phyloP scores from a whole-genome alignment of 108 stramenopile genomes.

The Mediolabrus comicus region DNA sequence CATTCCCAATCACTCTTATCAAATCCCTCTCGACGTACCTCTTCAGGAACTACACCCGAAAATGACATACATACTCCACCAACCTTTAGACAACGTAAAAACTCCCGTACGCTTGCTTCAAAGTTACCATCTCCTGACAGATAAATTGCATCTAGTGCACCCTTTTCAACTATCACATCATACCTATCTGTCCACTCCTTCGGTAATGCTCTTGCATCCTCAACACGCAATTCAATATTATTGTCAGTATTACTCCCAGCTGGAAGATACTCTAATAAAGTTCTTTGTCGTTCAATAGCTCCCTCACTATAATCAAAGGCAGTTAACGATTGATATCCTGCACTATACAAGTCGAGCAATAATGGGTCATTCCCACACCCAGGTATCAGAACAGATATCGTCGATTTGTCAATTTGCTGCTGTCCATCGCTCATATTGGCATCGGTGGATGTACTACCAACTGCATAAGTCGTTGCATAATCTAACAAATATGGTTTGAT shows the following conservation, averaged over 20 bases:
- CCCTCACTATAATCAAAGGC: conserved; percentile 72
- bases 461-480: conserved; percentile 1
- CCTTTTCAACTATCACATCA: conserved; percentile 79
- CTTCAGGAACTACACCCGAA: conserved; percentile 72
- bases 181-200: conserved; percentile 52
- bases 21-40: conserved; percentile 53
- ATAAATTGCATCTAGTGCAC: conserved; percentile 78
- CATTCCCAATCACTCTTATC: conserved; percentile 53
- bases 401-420: conserved; percentile 1
- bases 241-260: conserved; percentile 15
- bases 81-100: conserved; percentile 48
- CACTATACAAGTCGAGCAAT: conserved; percentile 63
- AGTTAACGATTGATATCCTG: conserved; percentile 56
- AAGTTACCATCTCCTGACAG: conserved; percentile 74
- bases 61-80: conserved; percentile 63
- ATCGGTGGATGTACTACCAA: background rate
- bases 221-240: conserved; percentile 40
- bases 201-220: conserved; percentile 65
- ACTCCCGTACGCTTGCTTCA: conserved; percentile 56
- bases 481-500: conserved; percentile 38
- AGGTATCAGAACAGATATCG: conserved; percentile 57
- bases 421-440: background rate
- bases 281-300: conserved; percentile 75
- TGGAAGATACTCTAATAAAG: conserved; percentile 52
- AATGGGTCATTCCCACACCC: conserved; percentile 81